A percentile compares a stretch with the other conserved stretches of the same genome.
phyloP scores from a whole-genome alignment of 768 basidiomycete genomes.

The Pulveroboletus sp. region DNA sequence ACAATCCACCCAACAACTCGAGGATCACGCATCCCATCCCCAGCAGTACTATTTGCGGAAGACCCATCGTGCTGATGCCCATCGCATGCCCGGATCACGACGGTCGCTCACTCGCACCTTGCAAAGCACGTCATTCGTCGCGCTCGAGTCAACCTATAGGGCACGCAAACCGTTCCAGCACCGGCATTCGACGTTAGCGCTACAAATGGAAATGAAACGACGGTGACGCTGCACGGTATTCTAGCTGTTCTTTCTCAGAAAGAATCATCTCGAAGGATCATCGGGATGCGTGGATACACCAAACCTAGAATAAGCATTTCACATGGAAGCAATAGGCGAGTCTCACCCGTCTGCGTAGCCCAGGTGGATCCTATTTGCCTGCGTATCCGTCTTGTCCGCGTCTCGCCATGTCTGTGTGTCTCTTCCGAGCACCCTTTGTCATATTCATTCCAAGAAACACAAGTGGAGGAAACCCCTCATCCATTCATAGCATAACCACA shows the following conservation, averaged over 20 bases:
- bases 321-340: slow-evolving; percentile 11
- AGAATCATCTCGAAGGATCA: not conserved
- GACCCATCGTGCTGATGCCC: slow-evolving; percentile 4
- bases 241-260: not conserved
- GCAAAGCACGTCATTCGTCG: slow-evolving; percentile 9
- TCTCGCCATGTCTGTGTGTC: not conserved
- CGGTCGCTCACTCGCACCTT: not conserved
- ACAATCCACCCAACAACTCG: slow-evolving; percentile 9
- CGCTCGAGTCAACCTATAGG: not conserved
- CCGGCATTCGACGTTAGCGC: not conserved
- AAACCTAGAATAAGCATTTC: not conserved
- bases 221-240: not conserved
- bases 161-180: not conserved
- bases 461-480: not conserved
- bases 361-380: slow-evolving; percentile 6
- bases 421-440: not conserved
- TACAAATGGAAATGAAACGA: not conserved
- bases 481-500: not conserved
- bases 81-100: slow-evolving; percentile 7
- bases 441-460: slow-evolving; percentile 1
- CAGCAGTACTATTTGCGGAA: not conserved
- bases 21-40: slow-evolving; percentile 8
- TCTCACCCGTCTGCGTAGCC: slow-evolving; percentile 4
- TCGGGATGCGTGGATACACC: not conserved
- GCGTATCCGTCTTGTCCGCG: slow-evolving; percentile 1